Evolutionary conservation across 345 rosid species (phyloP).

Genomic region (Odontarrhena argentea): DNA sequence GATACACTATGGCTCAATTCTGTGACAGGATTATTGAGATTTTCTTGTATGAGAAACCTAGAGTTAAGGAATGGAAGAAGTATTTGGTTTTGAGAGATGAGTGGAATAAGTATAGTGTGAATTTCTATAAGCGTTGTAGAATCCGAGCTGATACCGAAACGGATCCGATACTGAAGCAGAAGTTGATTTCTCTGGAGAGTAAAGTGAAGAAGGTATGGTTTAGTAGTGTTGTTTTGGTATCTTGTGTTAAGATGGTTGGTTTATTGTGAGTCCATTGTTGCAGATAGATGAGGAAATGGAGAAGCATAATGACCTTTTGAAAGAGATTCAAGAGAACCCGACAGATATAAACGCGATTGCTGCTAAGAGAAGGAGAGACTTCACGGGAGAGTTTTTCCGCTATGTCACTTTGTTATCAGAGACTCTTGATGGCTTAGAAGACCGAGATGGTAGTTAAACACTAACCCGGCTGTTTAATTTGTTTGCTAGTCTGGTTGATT

Average conservation of each 20-base stretch:
- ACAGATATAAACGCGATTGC: slow-evolving; percentile 78
- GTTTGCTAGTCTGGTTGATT: neutral
- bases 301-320: slow-evolving; percentile 67
- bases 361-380: slow-evolving; percentile 72
- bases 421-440: slow-evolving; percentile 70
- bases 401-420: slow-evolving; percentile 68
- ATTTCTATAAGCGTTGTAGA: slow-evolving; percentile 70
- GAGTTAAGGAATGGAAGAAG: slow-evolving; percentile 78
- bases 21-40: slow-evolving; percentile 79
- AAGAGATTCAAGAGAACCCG: slow-evolving; percentile 78
- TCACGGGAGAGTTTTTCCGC: slow-evolving; percentile 76
- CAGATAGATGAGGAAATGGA: slow-evolving; percentile 98
- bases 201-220: slow-evolving; percentile 77
- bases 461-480: neutral
- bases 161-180: slow-evolving; percentile 61
- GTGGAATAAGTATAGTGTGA: slow-evolving; percentile 75
- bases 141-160: slow-evolving; percentile 56
- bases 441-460: slow-evolving; percentile 68
- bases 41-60: slow-evolving; percentile 77
- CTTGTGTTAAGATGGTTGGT: neutral
- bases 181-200: slow-evolving; percentile 51
- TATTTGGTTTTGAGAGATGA: slow-evolving; percentile 78
- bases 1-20: slow-evolving; percentile 68
- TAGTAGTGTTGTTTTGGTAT: neutral
- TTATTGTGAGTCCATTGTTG: slow-evolving; percentile 47